Evolutionary conservation across 2,329 filamentous ascomycete genomes (phyloP).

Genomic region (Coniochaeta sp.): DNA sequence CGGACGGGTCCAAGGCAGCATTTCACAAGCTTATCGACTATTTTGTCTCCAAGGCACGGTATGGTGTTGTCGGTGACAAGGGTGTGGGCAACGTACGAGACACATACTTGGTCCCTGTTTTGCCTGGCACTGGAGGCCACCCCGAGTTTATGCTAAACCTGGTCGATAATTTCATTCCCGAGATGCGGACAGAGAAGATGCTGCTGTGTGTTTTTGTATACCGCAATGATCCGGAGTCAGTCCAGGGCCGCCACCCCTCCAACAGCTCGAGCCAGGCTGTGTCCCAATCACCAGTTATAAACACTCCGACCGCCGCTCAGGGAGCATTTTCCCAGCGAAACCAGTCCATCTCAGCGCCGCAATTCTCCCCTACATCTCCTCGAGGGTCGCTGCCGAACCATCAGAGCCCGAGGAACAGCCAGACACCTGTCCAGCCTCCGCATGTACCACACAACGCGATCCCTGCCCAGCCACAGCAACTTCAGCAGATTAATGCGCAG

Average conservation of each 20-base stretch:
- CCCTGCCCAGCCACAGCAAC: constrained; percentile 6
- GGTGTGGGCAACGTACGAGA: constrained; percentile 71
- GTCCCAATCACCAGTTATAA: constrained; percentile 17
- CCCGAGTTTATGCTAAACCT: constrained; percentile 86
- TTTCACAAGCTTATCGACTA: constrained; percentile 82
- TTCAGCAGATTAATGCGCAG: constrained; percentile 15
- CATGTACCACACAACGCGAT: constrained; percentile 12
- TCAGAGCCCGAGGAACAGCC: constrained; percentile 9
- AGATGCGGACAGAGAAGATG: constrained; percentile 63
- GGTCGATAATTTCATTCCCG: constrained; percentile 74
- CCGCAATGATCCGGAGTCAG: constrained; percentile 41
- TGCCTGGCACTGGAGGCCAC: constrained; percentile 60
- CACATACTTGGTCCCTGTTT: constrained; percentile 83
- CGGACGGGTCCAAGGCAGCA: constrained; percentile 48
- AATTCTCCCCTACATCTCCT: constrained; percentile 45
- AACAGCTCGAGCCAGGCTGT: constrained; percentile 20
- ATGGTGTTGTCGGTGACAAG: constrained; percentile 79
- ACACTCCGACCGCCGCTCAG: constrained; percentile 26
- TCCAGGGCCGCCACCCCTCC: constrained; percentile 21
- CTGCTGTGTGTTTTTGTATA: constrained; percentile 82
- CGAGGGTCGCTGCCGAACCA: constrained; percentile 22
- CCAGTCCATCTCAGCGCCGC: constrained; percentile 40
- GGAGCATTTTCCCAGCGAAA: constrained; percentile 29
- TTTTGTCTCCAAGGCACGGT: constrained; percentile 73
- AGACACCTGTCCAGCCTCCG: constrained; percentile 25